Base-by-base conservation (phyloP, 75 land plant species). In the Picea sitchensis region DNA sequence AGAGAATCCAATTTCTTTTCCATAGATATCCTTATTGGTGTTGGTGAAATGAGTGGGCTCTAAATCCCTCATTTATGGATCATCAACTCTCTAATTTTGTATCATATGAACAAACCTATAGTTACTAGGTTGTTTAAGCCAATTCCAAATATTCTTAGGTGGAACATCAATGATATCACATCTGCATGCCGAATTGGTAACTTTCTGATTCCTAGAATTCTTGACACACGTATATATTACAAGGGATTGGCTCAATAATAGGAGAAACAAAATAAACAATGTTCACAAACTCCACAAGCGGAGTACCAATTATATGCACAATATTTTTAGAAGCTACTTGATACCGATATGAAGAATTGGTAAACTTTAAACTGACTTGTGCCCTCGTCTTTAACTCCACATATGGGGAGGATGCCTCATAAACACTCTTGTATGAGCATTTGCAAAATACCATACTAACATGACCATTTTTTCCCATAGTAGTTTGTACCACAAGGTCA, bases 61-160 rank as follows among this genome's bases (percentile, higher is more conserved):
- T 26, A 26, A 26, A 26, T 26, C 26, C 26, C 26, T 26, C 26
- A 26, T 26, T 26, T 26, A 26, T 26, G 26, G 26, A 26, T 36
- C 3, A 36, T 36, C 38, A 36, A 2, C 38, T 36, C 82, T 63
- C 83, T 63, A 20, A 92, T 86, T 81, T 92, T 92, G 85, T n/a
- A 84, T 9, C 3, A 47, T 4, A 30, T 63, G 47, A 67, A 63
- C 0, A 76, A 94, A 61, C 11, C 97, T 91, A 84, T 84, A 94
- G 78, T 84, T 84, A 72, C 94, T 88, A 69, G 85, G 90, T 81
- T 87, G 81, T 61, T 92, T 92, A 82, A 88, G 92, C 94, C 94
- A 94, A 73, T 86, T 73, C 97, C 94, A 92, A 58, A 94, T 47
- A 38, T 78, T 77, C 56, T 71, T 78, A 69, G 91, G 80, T 2